Evolutionary conservation across 73 alveolate genomes (phyloP).

Genomic region (Paramecium tetraurelia): DNA sequence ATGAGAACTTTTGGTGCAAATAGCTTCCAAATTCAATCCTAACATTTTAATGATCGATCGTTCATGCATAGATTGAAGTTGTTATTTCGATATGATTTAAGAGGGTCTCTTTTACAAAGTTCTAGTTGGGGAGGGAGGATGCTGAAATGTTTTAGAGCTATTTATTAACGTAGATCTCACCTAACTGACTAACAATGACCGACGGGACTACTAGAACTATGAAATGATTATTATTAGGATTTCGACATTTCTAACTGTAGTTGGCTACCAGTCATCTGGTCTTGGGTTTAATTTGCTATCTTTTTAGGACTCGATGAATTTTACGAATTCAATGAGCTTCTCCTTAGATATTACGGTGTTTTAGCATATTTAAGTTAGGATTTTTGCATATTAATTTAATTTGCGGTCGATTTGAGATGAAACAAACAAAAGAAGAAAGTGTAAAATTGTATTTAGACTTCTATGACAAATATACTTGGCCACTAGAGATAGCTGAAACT

Average conservation of each 20-base stretch:
- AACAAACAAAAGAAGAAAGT: constrained; percentile 23
- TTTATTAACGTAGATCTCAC: background rate
- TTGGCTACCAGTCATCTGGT: background rate
- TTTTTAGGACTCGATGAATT: constrained; percentile 8
- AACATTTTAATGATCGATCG: constrained; percentile 5
- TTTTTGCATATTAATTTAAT: constrained; percentile 24
- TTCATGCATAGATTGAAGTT: background rate
- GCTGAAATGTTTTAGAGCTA: background rate
- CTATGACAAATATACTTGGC: constrained; percentile 45
- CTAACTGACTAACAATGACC: background rate
- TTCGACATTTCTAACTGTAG: background rate
- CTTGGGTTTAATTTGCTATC: background rate
- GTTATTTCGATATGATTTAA: background rate
- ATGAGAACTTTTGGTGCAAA: constrained; percentile 4
- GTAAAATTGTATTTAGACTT: constrained; percentile 30
- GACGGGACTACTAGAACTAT: constrained; percentile 1
- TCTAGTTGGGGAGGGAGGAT: background rate
- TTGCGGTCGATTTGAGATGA: constrained; percentile 39
- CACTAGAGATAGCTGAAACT: constrained; percentile 47
- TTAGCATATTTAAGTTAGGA: constrained; percentile 16
- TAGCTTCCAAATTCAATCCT: constrained; percentile 34
- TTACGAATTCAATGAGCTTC: constrained; percentile 9
- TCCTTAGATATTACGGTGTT: constrained; percentile 2
- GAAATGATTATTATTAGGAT: background rate
- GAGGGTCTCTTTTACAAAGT: background rate